Evolutionary conservation across 768 basidiomycete species (phyloP), one percentile per base, ranked within the genome.

Genomic region (Mrakia blollopis): DNA sequence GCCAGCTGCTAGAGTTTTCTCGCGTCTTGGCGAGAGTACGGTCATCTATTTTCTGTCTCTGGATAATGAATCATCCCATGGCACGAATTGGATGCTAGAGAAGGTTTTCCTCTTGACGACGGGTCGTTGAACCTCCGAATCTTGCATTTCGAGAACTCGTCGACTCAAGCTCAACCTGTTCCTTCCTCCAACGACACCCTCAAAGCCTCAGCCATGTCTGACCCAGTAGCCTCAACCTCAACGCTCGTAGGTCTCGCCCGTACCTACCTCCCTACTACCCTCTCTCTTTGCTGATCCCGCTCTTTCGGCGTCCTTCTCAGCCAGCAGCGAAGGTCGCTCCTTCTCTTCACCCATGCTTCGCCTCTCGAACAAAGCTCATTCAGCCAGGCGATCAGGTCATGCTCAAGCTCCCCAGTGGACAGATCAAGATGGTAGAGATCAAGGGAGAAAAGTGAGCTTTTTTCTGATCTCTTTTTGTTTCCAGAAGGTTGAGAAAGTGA

Each of bases 311-410:
- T 39, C 25, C 7, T 41, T 18, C 14, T 35, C 65, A 68, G 65
- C 65, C 65, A 25, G 16, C 65, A 9, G 39, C 35, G 37, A 25
- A 21, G 37, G 35, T 13, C 25, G 63, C 3, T 6, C 14, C 16
- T 16, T 52, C 23, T 7, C 54, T 68, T 39, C 65, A 68, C 23
- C 37, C 65, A 4, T 35, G 35, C 35, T 44, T 68, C 37, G 18
- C 39, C 16, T 25, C 65, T 28, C 71, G 71, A 25, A 72, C 71
- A 3, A 57, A 72, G 35, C 3, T 37, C 50, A 91, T 96, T 73
- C 86, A 88, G 69, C 82, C 86, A 9, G 91, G 92, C 13, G 87
- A 94, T 82, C 89, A 88, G n/a, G 89, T 98, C 57, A 86, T 98
- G 32, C 83, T 97, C 61, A 87, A 87, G 75, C 82, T 95, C 60